A percentile compares a stretch with the other conserved stretches of the same genome.
These are phyloP conservation scores for Colletotrichum gigasporum DNA, from an alignment of 2,329 filamentous ascomycete genomes.

Conservation along the genomic window DNA sequence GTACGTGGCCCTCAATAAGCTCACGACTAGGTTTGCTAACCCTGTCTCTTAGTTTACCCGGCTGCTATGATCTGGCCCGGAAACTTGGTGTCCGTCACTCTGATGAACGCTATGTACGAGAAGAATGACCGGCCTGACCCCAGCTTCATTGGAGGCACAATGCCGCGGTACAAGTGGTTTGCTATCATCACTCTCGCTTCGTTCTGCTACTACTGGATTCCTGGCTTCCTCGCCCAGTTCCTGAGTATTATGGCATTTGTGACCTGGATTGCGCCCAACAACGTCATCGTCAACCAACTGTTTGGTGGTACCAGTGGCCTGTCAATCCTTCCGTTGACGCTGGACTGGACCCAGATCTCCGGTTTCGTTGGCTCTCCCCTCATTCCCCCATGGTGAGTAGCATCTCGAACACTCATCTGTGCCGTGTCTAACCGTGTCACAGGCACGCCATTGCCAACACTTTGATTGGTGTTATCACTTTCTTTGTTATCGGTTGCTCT, in stretches of 20 bases:
- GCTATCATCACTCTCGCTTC: conserved; percentile 63
- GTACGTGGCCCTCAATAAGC: conserved; percentile 44
- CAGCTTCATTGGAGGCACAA: conserved; percentile 67
- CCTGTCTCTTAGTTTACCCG: conserved; percentile 58
- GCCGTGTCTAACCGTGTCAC: not conserved
- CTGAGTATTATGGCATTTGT: conserved; percentile 76
- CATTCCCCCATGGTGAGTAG: conserved; percentile 71
- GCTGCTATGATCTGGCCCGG: conserved; percentile 81
- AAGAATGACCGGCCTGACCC: conserved; percentile 58
- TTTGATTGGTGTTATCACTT: conserved; percentile 71
- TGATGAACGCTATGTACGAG: conserved; percentile 81
- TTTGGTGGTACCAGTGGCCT: conserved; percentile 76
- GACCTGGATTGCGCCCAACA: conserved; percentile 78
- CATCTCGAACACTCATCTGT: not conserved
- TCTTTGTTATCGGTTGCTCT: conserved; percentile 69
- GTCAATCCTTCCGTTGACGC: conserved; percentile 75
- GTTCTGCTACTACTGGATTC: conserved; percentile 75
- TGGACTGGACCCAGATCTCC: conserved; percentile 79
- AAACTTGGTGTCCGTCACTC: conserved; percentile 71
- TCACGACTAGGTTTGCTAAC: not conserved
- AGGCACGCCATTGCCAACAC: conserved; percentile 80
- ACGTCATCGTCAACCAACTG: conserved; percentile 74
- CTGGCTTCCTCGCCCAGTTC: conserved; percentile 74
- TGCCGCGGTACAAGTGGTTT: conserved; percentile 75
- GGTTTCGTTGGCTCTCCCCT: conserved; percentile 75